Conservation (phyloP, 345 rosid genomes). For the Ceriops decandra region DNA sequence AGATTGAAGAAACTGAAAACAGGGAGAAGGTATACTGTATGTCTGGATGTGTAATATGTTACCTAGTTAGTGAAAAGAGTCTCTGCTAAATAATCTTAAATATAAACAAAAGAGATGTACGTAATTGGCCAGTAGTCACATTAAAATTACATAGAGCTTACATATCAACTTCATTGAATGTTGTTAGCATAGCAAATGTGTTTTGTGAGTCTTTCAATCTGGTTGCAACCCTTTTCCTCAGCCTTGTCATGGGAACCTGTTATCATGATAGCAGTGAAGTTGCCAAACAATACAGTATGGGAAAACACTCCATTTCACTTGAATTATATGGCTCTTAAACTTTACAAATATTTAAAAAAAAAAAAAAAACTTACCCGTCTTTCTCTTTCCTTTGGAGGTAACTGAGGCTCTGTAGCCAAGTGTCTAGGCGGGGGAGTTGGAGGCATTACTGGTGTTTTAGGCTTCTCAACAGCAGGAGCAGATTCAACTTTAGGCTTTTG, state of each 20-base stretch:
- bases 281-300: background rate
- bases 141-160: constrained; percentile 23
- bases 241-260: constrained; percentile 95
- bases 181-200: constrained; percentile 84
- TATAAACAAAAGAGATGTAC: background rate
- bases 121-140: background rate
- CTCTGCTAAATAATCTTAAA: background rate
- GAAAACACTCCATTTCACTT: background rate
- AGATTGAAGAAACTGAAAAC: background rate
- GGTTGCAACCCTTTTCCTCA: constrained; percentile 80
- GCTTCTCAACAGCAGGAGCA: constrained; percentile 32
- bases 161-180: constrained; percentile 96
- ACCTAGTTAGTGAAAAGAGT: background rate
- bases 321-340: no score
- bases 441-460: constrained; percentile 34
- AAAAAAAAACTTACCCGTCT: constrained; percentile 56
- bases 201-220: constrained; percentile 92
- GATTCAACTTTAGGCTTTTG: background rate
- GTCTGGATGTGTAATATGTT: background rate
- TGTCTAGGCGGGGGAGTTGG: constrained; percentile 51
- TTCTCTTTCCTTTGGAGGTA: constrained; percentile 94
- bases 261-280: background rate
- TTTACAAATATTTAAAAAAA: background rate
- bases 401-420: constrained; percentile 74
- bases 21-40: background rate